phyloP scores from a whole-genome alignment of 176 grass and related monocot species.

The Miscanthus lutarioriparius region DNA sequence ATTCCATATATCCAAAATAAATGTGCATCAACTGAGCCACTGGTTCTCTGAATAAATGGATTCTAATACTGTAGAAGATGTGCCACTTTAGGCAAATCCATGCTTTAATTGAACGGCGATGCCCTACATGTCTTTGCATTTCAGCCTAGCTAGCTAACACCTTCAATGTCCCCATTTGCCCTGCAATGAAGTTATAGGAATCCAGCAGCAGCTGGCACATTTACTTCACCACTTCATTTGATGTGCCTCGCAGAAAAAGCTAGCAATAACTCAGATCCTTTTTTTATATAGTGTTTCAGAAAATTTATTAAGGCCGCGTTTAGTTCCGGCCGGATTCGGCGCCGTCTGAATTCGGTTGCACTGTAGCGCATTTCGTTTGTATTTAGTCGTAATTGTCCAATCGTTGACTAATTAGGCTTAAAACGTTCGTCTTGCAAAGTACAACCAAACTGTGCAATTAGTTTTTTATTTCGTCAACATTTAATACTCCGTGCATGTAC shows the following conservation, averaged over 20 bases:
- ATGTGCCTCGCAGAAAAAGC: not conserved
- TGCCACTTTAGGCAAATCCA: conserved; percentile 38
- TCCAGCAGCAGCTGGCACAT: conserved; percentile 31
- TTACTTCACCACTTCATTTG: conserved; percentile 39
- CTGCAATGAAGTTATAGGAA: conserved; percentile 35
- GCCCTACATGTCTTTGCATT: conserved; percentile 23
- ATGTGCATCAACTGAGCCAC: conserved; percentile 31
- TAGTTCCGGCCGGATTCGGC: too few relatives aligned
- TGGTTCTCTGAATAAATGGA: conserved; percentile 43
- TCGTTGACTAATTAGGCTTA: too few relatives aligned
- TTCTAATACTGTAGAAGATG: conserved; percentile 18
- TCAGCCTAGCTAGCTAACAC: not conserved
- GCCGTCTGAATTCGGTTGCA: too few relatives aligned
- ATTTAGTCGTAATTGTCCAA: too few relatives aligned
- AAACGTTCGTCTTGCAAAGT: too few relatives aligned
- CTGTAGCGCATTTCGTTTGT: too few relatives aligned
- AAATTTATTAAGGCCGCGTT: too few relatives aligned
- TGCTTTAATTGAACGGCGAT: conserved; percentile 17
- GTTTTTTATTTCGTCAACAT: too few relatives aligned
- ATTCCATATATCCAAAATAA: conserved; percentile 37
- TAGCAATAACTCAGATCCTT: not conserved
- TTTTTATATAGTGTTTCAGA: not conserved
- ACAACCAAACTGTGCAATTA: too few relatives aligned
- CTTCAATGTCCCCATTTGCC: conserved; percentile 38
- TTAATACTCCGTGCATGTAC: too few relatives aligned